These are phyloP conservation scores for Inonotus obliquus DNA, from an alignment of 1,284 basidiomycete species.

Conservation along the genomic window DNA sequence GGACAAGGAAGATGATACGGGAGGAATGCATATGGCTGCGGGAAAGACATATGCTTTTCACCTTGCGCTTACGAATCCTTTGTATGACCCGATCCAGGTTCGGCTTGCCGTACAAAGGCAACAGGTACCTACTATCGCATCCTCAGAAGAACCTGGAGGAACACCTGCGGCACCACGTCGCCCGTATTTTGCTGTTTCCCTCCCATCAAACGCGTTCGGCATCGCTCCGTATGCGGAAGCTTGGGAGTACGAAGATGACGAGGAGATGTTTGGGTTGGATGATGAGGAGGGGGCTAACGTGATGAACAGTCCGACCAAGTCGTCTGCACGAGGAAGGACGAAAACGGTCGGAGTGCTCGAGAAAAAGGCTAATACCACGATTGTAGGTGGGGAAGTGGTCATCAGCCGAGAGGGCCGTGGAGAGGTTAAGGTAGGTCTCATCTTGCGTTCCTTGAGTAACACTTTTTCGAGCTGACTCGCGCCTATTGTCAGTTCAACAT, in stretches of 20 bases:
- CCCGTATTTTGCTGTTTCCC: conserved; percentile 70
- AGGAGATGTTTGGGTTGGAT: conserved; percentile 74
- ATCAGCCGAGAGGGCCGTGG: conserved; percentile 73
- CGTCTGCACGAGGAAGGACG: conserved; percentile 39
- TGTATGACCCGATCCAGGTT: conserved; percentile 92
- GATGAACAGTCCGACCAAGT: conserved; percentile 29
- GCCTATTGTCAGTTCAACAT: conserved; percentile 71
- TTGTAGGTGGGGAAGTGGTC: conserved; percentile 79
- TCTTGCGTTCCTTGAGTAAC: too few relatives aligned
- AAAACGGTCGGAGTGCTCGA: conserved; percentile 79
- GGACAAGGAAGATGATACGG: conserved; percentile 6
- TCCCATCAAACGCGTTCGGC: conserved; percentile 73
- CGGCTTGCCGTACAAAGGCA: conserved; percentile 65
- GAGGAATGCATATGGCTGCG: conserved; percentile 44
- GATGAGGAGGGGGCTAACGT: conserved; percentile 52
- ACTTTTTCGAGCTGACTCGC: too few relatives aligned
- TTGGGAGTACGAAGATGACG: conserved; percentile 94
- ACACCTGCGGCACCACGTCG: conserved; percentile 44
- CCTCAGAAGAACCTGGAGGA: conserved; percentile 27
- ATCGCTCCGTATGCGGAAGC: conserved; percentile 88
- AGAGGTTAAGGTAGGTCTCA: conserved; percentile 60
- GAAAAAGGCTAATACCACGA: conserved; percentile 80
- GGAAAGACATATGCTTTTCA: conserved; percentile 84
- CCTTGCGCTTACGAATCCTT: conserved; percentile 85
- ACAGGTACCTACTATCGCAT: conserved; percentile 17